Evolutionary conservation across 1,284 basidiomycete species (phyloP), one percentile per base, ranked within the genome.

Genomic region (Fereydounia khargensis): DNA sequence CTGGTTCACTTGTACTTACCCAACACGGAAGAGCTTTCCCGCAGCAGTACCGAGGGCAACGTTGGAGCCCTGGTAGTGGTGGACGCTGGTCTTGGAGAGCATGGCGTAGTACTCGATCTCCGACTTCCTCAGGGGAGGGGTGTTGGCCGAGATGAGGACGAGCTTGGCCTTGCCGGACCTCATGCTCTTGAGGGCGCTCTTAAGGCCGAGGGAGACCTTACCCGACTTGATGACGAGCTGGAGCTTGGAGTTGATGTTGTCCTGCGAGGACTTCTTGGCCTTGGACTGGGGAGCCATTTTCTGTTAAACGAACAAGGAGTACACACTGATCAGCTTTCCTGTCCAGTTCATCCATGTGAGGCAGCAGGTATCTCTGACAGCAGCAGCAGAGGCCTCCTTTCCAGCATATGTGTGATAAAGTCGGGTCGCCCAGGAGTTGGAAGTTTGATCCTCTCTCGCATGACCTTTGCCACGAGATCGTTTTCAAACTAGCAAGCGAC

Each of bases 21-120:
- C 94, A 61, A 98, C 94, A 73, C 94, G 91, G 89, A 97, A 99
- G 68, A 98, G 86, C 82, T 94, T 95, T 80, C 95, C 95, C 64
- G 95, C 91, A 79, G 95, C 95, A 58, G 95, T 99, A 63, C 95
- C 95, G 67, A 99, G 87, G 53, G 94, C 89, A 92, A 91, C 67
- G 79, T 99, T 98, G 68, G 91, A 91, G 70, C 94, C 94, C 70
- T 87, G 71, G 70, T 68, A 96, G 83, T 96, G 92, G 82, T 96
- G 92, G 42, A 96, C 91, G 57, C 86, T 85, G 52, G 92, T 96
- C 83, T 96, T 96, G 55, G 68, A 81, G 73, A 98, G 84, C 94
- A 98, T 98, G 81, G 95, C 95, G 79, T 98, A 98, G 84, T 98
- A 99, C 83, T 99, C 95, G 61, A 99, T 84, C 84, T 99, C 95